Conservation (phyloP, 441 rosid species). For the Jatropha multifida region DNA sequence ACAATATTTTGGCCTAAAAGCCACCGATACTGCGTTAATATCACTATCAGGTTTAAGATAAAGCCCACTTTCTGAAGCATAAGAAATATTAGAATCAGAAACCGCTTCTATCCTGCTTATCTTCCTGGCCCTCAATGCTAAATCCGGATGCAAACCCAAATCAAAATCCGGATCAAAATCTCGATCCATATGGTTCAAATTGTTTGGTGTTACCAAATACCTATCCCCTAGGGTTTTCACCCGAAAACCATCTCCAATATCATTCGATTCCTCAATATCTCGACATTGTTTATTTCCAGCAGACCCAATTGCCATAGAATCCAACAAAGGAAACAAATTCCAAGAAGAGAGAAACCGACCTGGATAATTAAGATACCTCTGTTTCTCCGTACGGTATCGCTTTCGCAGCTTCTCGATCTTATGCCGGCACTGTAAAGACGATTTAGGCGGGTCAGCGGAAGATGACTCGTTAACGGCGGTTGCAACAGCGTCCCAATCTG, state of each 20-base stretch:
- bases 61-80: slow-evolving; percentile 33
- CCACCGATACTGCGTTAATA: slow-evolving; percentile 26
- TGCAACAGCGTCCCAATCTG: slow-evolving; percentile 87
- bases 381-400: slow-evolving; percentile 80
- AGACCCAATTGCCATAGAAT: slow-evolving; percentile 73
- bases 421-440: slow-evolving; percentile 86
- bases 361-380: slow-evolving; percentile 68
- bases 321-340: slow-evolving; percentile 81
- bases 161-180: slow-evolving; percentile 15
- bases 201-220: slow-evolving; percentile 11
- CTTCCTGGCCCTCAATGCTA: slow-evolving; percentile 26
- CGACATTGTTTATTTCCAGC: slow-evolving; percentile 34
- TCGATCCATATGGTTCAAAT: neutral
- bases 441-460: slow-evolving; percentile 56
- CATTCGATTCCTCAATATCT: slow-evolving; percentile 25
- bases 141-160: slow-evolving; percentile 20
- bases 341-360: slow-evolving; percentile 72
- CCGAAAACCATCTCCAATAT: slow-evolving; percentile 32
- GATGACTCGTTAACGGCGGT: slow-evolving; percentile 52
- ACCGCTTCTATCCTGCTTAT: slow-evolving; percentile 29
- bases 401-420: slow-evolving; percentile 94
- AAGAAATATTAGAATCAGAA: slow-evolving; percentile 26
- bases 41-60: slow-evolving; percentile 27
- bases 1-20: slow-evolving; percentile 27
- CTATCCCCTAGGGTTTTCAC: slow-evolving; percentile 25